Base-by-base conservation (phyloP, 2,329 filamentous ascomycete genomes). In the Aspergillus aculeatinus region DNA sequence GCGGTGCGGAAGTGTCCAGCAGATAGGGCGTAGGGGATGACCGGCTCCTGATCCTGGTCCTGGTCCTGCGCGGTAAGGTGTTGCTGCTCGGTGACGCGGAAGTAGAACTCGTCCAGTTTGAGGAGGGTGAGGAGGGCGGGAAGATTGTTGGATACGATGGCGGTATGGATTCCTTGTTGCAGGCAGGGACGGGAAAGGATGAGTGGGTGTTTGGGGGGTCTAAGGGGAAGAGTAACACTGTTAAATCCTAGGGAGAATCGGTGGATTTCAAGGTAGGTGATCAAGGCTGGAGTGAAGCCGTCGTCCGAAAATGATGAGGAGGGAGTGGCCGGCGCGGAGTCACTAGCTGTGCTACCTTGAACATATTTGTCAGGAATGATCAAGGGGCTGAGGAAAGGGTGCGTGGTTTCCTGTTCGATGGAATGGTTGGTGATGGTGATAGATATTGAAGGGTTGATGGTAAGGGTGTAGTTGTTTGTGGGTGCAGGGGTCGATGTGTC, bases 111-210 rank as follows among this genome's bases (percentile, higher is more conserved):
- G 54, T 77, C 75, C 6, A 79, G 64, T 54, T 77, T 77, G 19
- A 80, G 68, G 5, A 81, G 68, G 12, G 67, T 67, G 5, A 65
- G 57, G 5, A 80, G 67, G 0, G 74, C 75, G 4, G 60, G 56
- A 2, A 60, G 31, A 35, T 80, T 74, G 11, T 68, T 60, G 5
- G 72, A 67, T 7, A 66, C 31, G 10, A 81, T 72, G 10, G 79
- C 79, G 3, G 68, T 71, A 27, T 70, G 68, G 51, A 81, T 74
- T 9, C 79, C 78, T 29, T 74, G 61, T n/a, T 78, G 75, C 2
- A 79, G 60, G 0, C 69, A 68, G 2, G 67, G 63, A 2, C 68
- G 71, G 3, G 77, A 73, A 9, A 79, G 63, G 12, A 58, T 27
- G 51, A 69, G 52, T 39, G 65, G 55, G 16, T 57, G 58, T 47